Evolutionary conservation across 148 eudicot genomes (phyloP), one percentile per base, ranked within the genome.

Genomic region (Cornus suecica): DNA sequence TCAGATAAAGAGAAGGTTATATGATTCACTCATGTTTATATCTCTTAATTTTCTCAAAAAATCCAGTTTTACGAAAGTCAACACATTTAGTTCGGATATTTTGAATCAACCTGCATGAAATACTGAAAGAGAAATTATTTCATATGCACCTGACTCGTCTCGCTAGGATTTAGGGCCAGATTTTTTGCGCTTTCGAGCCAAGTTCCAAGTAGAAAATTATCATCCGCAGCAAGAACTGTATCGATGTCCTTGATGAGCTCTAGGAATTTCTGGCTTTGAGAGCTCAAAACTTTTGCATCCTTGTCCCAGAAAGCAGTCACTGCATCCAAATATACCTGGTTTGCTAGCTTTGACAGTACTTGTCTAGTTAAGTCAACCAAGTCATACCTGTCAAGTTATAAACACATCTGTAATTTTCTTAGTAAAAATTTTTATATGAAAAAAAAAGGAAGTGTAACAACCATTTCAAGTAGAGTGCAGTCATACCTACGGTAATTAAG

Each of bases 311-410:
- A 95, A 76, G 97, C 94, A 82, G 51, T 69, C 56, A 95, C 68
- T 42, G 97, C 97, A 56, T 88, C 88, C 83, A 91, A 78, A 76
- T 92, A 95, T 37, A 88, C 88, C 82, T 86, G 81, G 74, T 95
- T 95, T 76, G 97, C 99, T 75, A 89, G 84, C 88, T 95, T 95
- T 69, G 99, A 95, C 31, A 95, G 88, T 65, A 83, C 91, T 87
- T 95, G 99, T 77, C 99, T 89, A 48, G 92, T 90, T 88, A 95
- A 84, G 80, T 95, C 99, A 78, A 95, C 99, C 90, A 95, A 87
- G 84, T 95, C 99, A 69, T 95, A 95, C 89, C 97, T 95, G 89
- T 78, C 78, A 68, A 63, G 8, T 37, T 34, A 63, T 22, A 15
- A n/a, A 73, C 22, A 23, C 20, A 48, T 81, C 56, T 70, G 76